These are phyloP conservation scores for Litsea cubeba DNA, from an alignment of 164 flowering plant species.

Conservation along the genomic window DNA sequence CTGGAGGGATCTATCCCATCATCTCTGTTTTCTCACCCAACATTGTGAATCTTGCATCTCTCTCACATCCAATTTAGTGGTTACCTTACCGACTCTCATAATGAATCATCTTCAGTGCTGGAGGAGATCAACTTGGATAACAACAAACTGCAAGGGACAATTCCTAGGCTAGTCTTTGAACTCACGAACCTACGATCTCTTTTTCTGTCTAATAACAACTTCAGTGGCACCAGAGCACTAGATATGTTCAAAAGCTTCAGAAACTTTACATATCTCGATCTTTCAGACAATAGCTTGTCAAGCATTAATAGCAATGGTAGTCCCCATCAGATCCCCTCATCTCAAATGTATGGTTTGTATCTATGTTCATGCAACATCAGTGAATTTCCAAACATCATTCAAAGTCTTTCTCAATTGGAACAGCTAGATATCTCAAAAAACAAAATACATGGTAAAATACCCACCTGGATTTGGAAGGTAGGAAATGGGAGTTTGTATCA, in stretches of 20 bases:
- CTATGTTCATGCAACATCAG: background rate
- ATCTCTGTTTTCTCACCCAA: background rate
- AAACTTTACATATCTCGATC: background rate
- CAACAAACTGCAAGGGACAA: background rate
- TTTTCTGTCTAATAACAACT: background rate
- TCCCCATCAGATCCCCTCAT: background rate
- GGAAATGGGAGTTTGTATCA: slow-evolving; percentile 3
- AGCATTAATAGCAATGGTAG: background rate
- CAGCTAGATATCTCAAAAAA: background rate
- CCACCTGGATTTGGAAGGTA: slow-evolving; percentile 38
- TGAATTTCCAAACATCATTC: background rate
- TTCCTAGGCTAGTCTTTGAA: background rate
- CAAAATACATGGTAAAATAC: slow-evolving; percentile 31
- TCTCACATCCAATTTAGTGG: background rate
- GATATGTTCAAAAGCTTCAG: background rate
- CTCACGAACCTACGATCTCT: background rate
- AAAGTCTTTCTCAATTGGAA: background rate
- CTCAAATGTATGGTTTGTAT: background rate
- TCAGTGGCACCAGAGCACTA: background rate
- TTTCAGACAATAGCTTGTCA: background rate
- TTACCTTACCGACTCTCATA: background rate
- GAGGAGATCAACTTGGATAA: background rate
- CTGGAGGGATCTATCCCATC: background rate
- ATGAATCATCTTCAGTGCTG: background rate
- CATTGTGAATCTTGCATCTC: background rate